These are phyloP conservation scores for Cladosporium sp. DNA, from an alignment of 2,329 filamentous ascomycete genomes.

Conservation along the genomic window DNA sequence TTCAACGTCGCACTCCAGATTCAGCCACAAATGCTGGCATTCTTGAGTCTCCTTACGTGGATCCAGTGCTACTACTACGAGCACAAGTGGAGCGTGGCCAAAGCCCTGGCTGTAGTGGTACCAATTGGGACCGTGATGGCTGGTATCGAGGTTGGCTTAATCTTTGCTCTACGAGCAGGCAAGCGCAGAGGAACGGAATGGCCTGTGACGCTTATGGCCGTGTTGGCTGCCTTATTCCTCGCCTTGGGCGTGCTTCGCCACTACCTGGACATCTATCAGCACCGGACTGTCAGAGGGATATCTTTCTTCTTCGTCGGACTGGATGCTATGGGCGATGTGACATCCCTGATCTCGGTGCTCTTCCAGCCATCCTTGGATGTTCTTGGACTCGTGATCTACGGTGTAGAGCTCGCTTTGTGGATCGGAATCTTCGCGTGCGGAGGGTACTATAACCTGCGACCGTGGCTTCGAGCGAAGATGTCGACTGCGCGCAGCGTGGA, in stretches of 20 bases:
- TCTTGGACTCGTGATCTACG: constrained; percentile 64
- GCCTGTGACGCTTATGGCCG: constrained; percentile 64
- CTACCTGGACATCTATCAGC: constrained; percentile 65
- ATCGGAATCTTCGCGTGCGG: constrained; percentile 63
- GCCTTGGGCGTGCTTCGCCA: constrained; percentile 63
- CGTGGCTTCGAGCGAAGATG: constrained; percentile 48
- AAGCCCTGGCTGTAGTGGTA: constrained; percentile 46
- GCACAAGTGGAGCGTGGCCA: constrained; percentile 51
- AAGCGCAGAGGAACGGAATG: constrained; percentile 45
- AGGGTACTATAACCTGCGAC: constrained; percentile 59
- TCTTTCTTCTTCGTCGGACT: constrained; percentile 69
- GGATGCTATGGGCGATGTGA: constrained; percentile 65
- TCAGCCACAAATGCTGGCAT: constrained; percentile 55
- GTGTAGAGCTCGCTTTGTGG: constrained; percentile 63
- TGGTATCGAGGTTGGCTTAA: constrained; percentile 55
- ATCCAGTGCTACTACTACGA: constrained; percentile 55
- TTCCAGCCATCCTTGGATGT: constrained; percentile 58
- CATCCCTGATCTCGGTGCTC: constrained; percentile 61
- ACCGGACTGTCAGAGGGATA: constrained; percentile 65
- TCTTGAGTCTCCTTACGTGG: constrained; percentile 52
- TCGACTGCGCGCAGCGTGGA: neutral
- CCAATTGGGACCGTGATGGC: constrained; percentile 56
- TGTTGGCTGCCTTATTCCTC: constrained; percentile 59
- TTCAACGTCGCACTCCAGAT: constrained; percentile 52
- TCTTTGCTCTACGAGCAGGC: constrained; percentile 52